These are phyloP conservation scores for Polyporus arcularius DNA, from an alignment of 768 basidiomycete species.

Conservation along the genomic window DNA sequence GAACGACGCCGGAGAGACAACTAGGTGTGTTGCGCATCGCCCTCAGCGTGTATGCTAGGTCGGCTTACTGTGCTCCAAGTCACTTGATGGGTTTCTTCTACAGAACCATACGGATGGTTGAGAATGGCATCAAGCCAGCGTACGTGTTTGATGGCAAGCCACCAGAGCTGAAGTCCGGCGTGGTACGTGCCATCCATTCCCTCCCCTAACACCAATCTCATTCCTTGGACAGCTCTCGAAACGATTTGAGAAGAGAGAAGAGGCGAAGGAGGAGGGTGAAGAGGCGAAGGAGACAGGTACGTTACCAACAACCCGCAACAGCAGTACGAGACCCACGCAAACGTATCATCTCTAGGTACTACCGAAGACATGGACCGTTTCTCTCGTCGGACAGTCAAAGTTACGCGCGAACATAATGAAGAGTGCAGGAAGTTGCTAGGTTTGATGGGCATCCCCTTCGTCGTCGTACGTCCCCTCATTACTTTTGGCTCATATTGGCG, in stretches of 20 bases:
- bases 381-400: slow-evolving; percentile 88
- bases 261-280: slow-evolving; percentile 92
- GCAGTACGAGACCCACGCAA: too few species aligned
- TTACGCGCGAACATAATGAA: slow-evolving; percentile 94
- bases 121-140: slow-evolving; percentile 97
- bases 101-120: slow-evolving; percentile 94
- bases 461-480: slow-evolving; percentile 61
- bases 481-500: slow-evolving; percentile 1
- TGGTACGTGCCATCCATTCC: slow-evolving; percentile 59
- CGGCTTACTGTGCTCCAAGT: slow-evolving; percentile 36
- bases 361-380: slow-evolving; percentile 91
- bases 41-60: background rate
- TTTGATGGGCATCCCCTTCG: slow-evolving; percentile 96
- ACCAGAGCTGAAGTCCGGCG: slow-evolving; percentile 94
- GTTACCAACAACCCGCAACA: slow-evolving; percentile 13
- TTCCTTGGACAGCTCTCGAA: slow-evolving; percentile 73
- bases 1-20: slow-evolving; percentile 97
- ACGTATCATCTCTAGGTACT: slow-evolving; percentile 50
- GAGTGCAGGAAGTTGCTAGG: slow-evolving; percentile 85
- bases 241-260: slow-evolving; percentile 87
- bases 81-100: slow-evolving; percentile 99
- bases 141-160: slow-evolving; percentile 99
- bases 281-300: slow-evolving; percentile 93
- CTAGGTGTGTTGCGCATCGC: slow-evolving; percentile 49
- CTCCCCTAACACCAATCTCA: too few species aligned